Evolutionary conservation across 2,329 filamentous ascomycete genomes (phyloP).

Genomic region (Penicillium hesseltinei): DNA sequence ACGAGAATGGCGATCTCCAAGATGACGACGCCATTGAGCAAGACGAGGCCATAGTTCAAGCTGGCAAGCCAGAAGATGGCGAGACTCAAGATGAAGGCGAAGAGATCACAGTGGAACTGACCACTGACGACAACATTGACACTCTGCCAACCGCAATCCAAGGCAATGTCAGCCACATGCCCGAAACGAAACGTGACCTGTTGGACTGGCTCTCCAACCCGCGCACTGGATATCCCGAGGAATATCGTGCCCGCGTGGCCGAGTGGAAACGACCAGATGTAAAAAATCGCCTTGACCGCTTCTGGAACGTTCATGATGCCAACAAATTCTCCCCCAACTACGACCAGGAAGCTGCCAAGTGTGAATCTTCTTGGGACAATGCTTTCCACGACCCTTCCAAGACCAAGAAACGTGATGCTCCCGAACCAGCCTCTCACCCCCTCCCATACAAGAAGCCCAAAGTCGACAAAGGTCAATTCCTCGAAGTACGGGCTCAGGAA

Average conservation of each 20-base stretch:
- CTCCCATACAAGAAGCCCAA: constrained; percentile 35
- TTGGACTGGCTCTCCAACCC: constrained; percentile 25
- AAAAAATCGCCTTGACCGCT: constrained; percentile 32
- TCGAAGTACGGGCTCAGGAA: constrained; percentile 31
- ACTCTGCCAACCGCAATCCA: not conserved
- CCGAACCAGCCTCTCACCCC: constrained; percentile 27
- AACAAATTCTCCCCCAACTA: constrained; percentile 36
- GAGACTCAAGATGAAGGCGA: constrained; percentile 17
- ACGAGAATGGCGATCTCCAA: constrained; percentile 19
- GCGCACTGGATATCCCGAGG: constrained; percentile 16
- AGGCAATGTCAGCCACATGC: not conserved
- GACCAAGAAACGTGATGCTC: constrained; percentile 30
- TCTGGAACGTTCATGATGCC: constrained; percentile 41
- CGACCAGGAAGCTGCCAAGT: constrained; percentile 29
- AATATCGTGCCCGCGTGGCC: constrained; percentile 16
- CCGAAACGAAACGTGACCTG: constrained; percentile 10
- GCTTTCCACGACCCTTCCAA: constrained; percentile 33
- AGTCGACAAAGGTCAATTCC: constrained; percentile 36
- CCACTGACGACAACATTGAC: constrained; percentile 2
- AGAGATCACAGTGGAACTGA: constrained; percentile 18
- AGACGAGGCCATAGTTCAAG: constrained; percentile 11
- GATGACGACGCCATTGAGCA: constrained; percentile 19
- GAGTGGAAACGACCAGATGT: constrained; percentile 23
- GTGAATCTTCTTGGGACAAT: constrained; percentile 34
- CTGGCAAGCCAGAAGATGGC: constrained; percentile 6